Conservation (phyloP, 495 filamentous ascomycete genomes). For the Aspergillus olivimuriae region DNA sequence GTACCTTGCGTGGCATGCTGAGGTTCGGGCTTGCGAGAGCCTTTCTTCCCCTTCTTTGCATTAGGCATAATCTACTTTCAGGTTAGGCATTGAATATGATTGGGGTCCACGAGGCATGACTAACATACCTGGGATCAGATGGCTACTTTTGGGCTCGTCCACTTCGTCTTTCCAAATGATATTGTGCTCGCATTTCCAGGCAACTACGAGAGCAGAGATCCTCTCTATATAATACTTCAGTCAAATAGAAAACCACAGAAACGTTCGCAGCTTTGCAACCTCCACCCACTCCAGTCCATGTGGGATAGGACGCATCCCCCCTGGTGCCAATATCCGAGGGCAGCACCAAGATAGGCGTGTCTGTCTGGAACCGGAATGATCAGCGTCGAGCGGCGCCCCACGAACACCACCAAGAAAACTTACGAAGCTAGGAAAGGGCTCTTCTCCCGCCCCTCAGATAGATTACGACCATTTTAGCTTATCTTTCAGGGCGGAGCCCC, state of each 20-base stretch:
- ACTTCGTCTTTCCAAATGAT: neutral
- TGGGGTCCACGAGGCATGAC: neutral
- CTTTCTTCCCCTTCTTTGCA: neutral
- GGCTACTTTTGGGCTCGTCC: neutral
- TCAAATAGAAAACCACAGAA: too few relatives aligned
- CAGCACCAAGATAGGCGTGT: neutral
- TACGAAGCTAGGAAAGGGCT: neutral
- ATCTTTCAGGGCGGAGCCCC: neutral
- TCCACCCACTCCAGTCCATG: neutral
- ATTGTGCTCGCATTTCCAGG: neutral
- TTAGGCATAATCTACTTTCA: neutral
- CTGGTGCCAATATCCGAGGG: neutral
- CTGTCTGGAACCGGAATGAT: neutral
- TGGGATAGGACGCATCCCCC: neutral
- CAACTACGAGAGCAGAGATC: neutral
- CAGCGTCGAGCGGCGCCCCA: too few relatives aligned
- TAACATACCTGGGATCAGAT: neutral
- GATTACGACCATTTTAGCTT: slow-evolving; percentile 1
- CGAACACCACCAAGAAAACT: too few relatives aligned
- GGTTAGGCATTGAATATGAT: neutral
- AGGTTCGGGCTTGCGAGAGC: neutral
- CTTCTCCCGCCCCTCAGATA: neutral
- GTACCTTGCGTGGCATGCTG: neutral
- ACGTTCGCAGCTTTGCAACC: neutral
- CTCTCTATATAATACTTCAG: neutral